Base-by-base conservation (phyloP, 2,329 filamentous ascomycete genomes). In the Verticillium tricorpus region DNA sequence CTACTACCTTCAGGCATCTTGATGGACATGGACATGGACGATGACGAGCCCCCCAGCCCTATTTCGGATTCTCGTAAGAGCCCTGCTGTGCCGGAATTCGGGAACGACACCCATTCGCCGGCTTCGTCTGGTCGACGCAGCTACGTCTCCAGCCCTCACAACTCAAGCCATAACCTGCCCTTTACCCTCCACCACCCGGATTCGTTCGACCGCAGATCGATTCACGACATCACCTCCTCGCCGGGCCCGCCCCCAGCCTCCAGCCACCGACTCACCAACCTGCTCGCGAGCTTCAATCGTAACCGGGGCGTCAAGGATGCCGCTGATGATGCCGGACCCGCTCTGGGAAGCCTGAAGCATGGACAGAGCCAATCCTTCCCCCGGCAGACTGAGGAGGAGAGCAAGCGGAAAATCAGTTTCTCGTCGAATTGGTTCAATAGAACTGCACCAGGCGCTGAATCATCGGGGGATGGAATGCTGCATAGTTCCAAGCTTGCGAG, bases 331-430 rank as follows among this genome's bases (percentile, higher is more conserved):
- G 82, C 86, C 34, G 87, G 88, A 0, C 88, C 88, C 6, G 79
- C 84, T 1, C 74, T 93, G 8, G 91, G 91, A 1, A 87, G 84
- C 22, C 77, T 93, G 15, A 91, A 91, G 69, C 76, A 85, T 34
- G 83, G 85, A 0, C 90, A 94, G 71, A 93, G 90, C 68, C 90
- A 92, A 70, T 94, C 91, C 0, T 86, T 95, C 66, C 91, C 91
- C 6, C 79, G 84, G 19, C 82, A 83, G 63, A 76, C 76, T 64
- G 90, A 84, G 25, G 86, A 87, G 14, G 73, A 72, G 67, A 85
- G 72, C 72, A 85, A 77, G 73, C 85, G 85, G 28, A 80, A 84
- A 45, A 82, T 84, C 39, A 88, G 84, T 68, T 80, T 88, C 55
- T 81, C 82, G 2, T 70, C 74, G 67, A 81, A 83, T 62, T 90